phyloP scores from a whole-genome alignment of 208 protist species.

The Trypanosomatidae sp. region DNA sequence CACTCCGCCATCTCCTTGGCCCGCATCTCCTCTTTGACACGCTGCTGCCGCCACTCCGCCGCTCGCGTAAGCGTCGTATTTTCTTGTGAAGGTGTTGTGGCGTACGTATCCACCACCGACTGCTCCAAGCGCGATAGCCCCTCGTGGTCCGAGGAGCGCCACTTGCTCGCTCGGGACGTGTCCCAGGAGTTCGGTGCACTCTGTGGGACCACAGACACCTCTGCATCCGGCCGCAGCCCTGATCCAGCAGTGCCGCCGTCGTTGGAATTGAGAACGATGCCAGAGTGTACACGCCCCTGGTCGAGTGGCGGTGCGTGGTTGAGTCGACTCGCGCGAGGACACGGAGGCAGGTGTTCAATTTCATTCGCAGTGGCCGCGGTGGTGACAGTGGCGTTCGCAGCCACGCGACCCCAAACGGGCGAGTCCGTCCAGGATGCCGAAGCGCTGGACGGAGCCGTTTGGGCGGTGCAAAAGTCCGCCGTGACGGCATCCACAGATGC shows the following conservation, averaged over 20 bases:
- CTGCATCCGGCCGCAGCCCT: neutral
- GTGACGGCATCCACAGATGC: neutral
- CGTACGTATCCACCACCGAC: neutral
- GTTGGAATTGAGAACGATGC: neutral
- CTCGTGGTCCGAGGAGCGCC: neutral
- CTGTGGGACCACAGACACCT: neutral
- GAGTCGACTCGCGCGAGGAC: neutral
- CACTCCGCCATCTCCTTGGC: constrained; percentile 64
- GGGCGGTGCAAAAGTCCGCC: constrained; percentile 16
- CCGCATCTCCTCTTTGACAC: constrained; percentile 37
- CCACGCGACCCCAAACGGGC: neutral
- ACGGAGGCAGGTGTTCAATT: neutral
- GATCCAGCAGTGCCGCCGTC: neutral
- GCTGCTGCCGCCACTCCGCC: constrained; percentile 16
- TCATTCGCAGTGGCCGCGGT: neutral
- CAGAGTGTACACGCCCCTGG: neutral
- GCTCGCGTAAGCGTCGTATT: neutral
- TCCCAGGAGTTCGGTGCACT: constrained; percentile 4
- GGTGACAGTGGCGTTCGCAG: neutral
- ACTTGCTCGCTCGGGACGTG: neutral
- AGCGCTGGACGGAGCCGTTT: constrained; percentile 8
- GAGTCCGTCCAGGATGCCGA: neutral
- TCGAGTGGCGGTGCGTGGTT: neutral
- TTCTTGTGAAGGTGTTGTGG: neutral
- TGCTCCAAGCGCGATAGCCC: neutral